Base-by-base conservation (phyloP, 2,329 filamentous ascomycete species). In the Paraphoma sp. region DNA sequence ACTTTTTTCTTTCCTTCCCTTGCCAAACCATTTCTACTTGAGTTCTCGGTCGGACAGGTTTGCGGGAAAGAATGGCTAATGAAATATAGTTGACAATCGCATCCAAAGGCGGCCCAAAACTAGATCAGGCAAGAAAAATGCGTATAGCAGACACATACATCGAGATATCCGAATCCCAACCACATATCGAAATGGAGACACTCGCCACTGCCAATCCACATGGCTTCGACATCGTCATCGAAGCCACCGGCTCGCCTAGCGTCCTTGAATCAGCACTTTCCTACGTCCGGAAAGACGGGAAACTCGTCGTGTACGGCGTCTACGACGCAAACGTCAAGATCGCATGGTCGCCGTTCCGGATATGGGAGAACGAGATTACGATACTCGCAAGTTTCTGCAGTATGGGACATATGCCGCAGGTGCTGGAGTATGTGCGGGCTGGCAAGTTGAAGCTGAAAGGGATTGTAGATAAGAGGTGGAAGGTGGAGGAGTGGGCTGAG, bases 391-490 rank as follows among this genome's bases (percentile, higher is more conserved):
- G 67, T 50, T 92, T 91, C 79, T 90, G 86, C 46, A 88, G 91
- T 76, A 89, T 87, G 23, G 89, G 60, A 28, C 72, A 67, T 54
- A 66, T 70, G 18, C 70, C 59, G 40, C 54, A 58, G 43, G 71
- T 64, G 16, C 46, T 75, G 10, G 66, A 72, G 58, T 73, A 76
- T 51, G 81, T 86, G 30, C 83, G 87, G 68, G 82, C 80, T 16
- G 84, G 85, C 53, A 87, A 86, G 74, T 80, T 88, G 64, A 86
- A 83, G 76, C 83, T 89, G 48, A 79, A 83, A 50, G 88, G 89
- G 4, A 90, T 92, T 52, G 88, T 90, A 62, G 90, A 90, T 78
- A 90, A 90, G 80, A 85, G 82, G 6, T 92, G 87, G 79, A 87
- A 83, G 77, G 80, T 91, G n/a, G 88, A 92, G 70, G 83, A 91